Evolutionary conservation across 306 rosid genomes (phyloP).

Genomic region (Hippophae gyantsensis): DNA sequence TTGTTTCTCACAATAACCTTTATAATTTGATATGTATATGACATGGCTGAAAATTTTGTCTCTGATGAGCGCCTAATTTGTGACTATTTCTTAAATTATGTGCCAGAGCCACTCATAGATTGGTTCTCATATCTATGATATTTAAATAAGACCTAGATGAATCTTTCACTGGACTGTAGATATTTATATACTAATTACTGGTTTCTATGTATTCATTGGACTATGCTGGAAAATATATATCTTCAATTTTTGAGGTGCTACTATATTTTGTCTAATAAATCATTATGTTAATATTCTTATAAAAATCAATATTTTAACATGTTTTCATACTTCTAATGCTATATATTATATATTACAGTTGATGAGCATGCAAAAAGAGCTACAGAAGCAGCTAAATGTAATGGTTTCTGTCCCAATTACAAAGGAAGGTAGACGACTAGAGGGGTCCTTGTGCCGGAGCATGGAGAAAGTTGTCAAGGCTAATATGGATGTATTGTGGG

Average conservation of each 20-base stretch:
- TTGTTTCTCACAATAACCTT: not conserved
- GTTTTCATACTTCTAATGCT: slow-evolving; percentile 6
- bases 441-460: slow-evolving; percentile 51
- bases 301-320: not conserved
- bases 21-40: not conserved
- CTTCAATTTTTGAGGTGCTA: not conserved
- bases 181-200: not conserved
- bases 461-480: slow-evolving; percentile 57
- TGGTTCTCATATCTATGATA: not conserved
- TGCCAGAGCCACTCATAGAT: not conserved
- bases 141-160: not conserved
- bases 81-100: not conserved
- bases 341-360: slow-evolving; percentile 29
- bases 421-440: slow-evolving; percentile 60
- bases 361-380: slow-evolving; percentile 51
- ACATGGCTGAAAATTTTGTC: not conserved
- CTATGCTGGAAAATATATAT: not conserved
- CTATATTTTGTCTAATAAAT: not conserved
- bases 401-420: slow-evolving; percentile 45
- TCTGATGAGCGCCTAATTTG: not conserved
- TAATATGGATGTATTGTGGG: slow-evolving; percentile 53
- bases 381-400: slow-evolving; percentile 60
- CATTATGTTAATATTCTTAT: not conserved
- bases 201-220: not conserved
- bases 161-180: slow-evolving; percentile 1